Percentiles rank a stretch among this genome's conserved stretches.
Conservation (phyloP, 352 stramenopile genomes). For the Elongisporangium undulatum region DNA sequence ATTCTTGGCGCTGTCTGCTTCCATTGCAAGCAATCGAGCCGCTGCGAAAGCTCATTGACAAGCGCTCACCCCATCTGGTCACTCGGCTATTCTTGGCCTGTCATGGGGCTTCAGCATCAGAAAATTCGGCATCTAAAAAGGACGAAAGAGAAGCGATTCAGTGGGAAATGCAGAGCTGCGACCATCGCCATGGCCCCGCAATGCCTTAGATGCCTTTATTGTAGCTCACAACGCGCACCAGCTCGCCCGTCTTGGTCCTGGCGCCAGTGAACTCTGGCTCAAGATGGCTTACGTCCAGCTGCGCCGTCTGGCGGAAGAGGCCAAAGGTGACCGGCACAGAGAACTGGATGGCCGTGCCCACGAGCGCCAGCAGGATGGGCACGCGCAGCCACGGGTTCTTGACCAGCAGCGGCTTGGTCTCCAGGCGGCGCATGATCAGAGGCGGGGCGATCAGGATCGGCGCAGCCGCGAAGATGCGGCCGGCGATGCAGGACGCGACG, state of each 20-base stretch:
- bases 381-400: conserved; percentile 52
- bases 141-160: not conserved
- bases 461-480: conserved; percentile 73
- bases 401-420: conserved; percentile 36
- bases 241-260: conserved; percentile 38
- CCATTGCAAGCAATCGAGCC: not conserved
- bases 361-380: conserved; percentile 60
- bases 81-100: not conserved
- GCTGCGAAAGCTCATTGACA: not conserved
- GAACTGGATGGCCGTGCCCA: conserved; percentile 78
- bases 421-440: conserved; percentile 48
- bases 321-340: conserved; percentile 84
- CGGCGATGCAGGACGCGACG: conserved; percentile 68
- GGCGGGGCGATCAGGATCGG: conserved; percentile 79
- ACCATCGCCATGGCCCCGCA: not conserved
- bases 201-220: conserved; percentile 74
- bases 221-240: conserved; percentile 67
- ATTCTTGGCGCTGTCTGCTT: not conserved
- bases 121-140: not conserved
- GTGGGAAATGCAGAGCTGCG: not conserved
- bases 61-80: too few relatives aligned
- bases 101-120: not conserved
- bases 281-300: conserved; percentile 54
- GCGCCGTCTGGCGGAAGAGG: conserved; percentile 79
- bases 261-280: conserved; percentile 51